Evolutionary conservation across 371 early-diverging fungal species (phyloP).

Genomic region (Mortierella sp.): DNA sequence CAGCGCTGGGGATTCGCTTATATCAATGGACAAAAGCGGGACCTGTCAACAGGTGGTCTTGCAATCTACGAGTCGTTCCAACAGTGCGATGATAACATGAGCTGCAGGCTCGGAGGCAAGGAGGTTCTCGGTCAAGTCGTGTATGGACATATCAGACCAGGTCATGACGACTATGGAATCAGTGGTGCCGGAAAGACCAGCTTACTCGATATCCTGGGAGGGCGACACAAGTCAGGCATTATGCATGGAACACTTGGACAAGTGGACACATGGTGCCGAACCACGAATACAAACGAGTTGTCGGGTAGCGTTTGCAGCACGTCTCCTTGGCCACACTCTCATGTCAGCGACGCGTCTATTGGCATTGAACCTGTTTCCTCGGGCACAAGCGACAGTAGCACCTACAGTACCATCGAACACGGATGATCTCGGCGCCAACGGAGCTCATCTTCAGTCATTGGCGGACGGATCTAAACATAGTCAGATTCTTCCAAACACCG

Average conservation of each 20-base stretch:
- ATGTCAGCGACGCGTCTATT: constrained; percentile 9
- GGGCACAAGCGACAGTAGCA: constrained; percentile 13
- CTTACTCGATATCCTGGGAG: constrained; percentile 90
- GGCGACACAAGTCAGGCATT: constrained; percentile 83
- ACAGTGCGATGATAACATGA: constrained; percentile 83
- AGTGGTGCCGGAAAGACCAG: constrained; percentile 82
- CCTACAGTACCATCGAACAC: constrained; percentile 24
- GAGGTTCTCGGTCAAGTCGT: constrained; percentile 74
- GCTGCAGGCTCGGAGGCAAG: constrained; percentile 65
- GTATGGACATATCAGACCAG: constrained; percentile 83
- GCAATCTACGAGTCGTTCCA: constrained; percentile 83
- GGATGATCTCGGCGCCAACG: constrained; percentile 48
- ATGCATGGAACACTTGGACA: constrained; percentile 90
- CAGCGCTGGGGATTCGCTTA: constrained; percentile 77
- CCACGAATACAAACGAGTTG: constrained; percentile 67
- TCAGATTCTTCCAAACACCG: constrained; percentile 50
- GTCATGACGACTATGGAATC: constrained; percentile 83
- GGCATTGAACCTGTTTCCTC: constrained; percentile 18
- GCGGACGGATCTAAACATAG: constrained; percentile 61
- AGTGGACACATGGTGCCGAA: constrained; percentile 76
- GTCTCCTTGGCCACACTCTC: no score
- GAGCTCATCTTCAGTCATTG: constrained; percentile 60
- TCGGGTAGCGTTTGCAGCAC: no score
- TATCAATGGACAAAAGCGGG: constrained; percentile 80
- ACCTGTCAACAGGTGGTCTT: constrained; percentile 84